Conservation (phyloP, 192 early-diverging fungal genomes). For the Coemansia sp. region DNA sequence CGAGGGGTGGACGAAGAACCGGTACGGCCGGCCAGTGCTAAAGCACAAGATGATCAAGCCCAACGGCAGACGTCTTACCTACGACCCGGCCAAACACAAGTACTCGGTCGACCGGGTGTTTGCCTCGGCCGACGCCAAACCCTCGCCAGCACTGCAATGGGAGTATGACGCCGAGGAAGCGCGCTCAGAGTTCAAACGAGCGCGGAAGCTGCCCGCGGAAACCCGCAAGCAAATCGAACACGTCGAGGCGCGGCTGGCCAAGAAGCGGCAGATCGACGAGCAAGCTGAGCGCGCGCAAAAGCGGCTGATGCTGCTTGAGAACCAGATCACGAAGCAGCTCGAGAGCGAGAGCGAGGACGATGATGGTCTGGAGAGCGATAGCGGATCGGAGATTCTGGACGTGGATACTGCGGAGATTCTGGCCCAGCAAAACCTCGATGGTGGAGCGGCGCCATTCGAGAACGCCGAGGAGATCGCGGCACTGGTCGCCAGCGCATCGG, state of each 20-base stretch:
- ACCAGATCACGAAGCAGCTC: background rate
- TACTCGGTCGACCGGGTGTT: slow-evolving; percentile 58
- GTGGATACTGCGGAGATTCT: slow-evolving; percentile 11
- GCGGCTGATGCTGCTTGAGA: background rate
- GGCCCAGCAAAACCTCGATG: slow-evolving; percentile 1
- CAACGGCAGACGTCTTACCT: slow-evolving; percentile 58
- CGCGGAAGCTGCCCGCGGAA: slow-evolving; percentile 14
- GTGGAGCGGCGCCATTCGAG: slow-evolving; percentile 16
- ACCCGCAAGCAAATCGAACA: slow-evolving; percentile 6
- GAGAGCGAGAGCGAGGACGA: background rate
- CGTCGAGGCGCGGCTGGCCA: background rate
- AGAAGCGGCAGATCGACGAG: slow-evolving; percentile 1
- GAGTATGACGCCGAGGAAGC: slow-evolving; percentile 29
- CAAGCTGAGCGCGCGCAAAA: background rate
- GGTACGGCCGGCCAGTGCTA: slow-evolving; percentile 69
- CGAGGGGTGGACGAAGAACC: slow-evolving; percentile 63
- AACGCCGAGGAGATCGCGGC: slow-evolving; percentile 33
- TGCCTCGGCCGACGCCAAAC: slow-evolving; percentile 15
- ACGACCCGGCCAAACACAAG: slow-evolving; percentile 66
- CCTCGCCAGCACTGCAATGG: slow-evolving; percentile 25
- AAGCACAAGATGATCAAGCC: slow-evolving; percentile 59
- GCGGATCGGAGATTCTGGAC: slow-evolving; percentile 18
- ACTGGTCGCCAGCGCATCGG: slow-evolving; percentile 11
- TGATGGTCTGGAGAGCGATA: slow-evolving; percentile 7
- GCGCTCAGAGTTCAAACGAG: slow-evolving; percentile 16